A percentile compares a stretch with the other conserved stretches of the same genome.
phyloP scores from a whole-genome alignment of 176 grass and related monocot genomes.

The Oryza officinalis region DNA sequence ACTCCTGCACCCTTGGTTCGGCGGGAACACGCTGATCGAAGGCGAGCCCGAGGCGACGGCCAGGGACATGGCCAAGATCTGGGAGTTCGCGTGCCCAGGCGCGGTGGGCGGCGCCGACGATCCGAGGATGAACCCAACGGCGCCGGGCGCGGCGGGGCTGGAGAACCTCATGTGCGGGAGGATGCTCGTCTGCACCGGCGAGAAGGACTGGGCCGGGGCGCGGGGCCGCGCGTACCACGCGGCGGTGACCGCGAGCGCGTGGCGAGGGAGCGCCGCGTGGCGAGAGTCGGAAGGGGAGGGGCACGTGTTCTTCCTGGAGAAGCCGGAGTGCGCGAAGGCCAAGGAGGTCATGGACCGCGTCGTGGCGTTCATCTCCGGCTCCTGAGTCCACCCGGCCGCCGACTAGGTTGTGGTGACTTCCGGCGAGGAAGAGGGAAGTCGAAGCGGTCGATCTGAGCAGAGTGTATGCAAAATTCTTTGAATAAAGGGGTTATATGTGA shows the following conservation, averaged over 20 bases:
- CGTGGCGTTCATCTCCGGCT: constrained; percentile 30
- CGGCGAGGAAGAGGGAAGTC: not conserved
- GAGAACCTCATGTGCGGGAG: constrained; percentile 40
- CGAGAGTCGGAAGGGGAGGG: constrained; percentile 45
- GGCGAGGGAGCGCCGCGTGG: constrained; percentile 51
- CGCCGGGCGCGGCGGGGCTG: constrained; percentile 21
- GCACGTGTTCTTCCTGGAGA: constrained; percentile 53
- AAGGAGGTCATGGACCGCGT: constrained; percentile 36
- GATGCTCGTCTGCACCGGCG: constrained; percentile 45
- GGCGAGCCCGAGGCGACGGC: constrained; percentile 18
- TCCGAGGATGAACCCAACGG: constrained; percentile 48
- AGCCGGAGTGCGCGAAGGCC: constrained; percentile 31
- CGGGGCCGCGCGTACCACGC: constrained; percentile 42
- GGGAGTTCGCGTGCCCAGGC: constrained; percentile 53
- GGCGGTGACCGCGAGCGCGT: constrained; percentile 40
- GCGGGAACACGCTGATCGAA: constrained; percentile 23
- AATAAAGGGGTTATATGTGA: not conserved
- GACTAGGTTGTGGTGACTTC: not conserved
- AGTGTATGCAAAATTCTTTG: not conserved
- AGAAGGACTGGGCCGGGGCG: constrained; percentile 36
- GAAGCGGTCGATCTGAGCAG: not conserved
- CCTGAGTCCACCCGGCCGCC: not conserved
- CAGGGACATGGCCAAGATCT: constrained; percentile 26
- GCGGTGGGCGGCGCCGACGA: constrained; percentile 53
- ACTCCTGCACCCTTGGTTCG: constrained; percentile 59